Evolutionary conservation across 1,284 basidiomycete species (phyloP).

Genomic region (Mrakiaceae sp.): DNA sequence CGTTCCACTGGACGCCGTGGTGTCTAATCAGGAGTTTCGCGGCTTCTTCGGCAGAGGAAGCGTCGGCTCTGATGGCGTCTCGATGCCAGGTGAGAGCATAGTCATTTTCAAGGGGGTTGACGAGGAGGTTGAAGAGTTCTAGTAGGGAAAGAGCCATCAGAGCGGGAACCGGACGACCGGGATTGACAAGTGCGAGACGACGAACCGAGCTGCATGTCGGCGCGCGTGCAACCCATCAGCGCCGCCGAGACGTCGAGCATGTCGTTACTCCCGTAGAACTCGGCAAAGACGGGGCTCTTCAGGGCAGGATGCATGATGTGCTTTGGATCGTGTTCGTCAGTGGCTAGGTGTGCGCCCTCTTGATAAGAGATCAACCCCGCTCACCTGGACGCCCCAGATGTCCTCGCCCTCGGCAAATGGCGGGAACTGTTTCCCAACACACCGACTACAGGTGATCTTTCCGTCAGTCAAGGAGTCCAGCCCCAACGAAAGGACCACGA

Average conservation of each 20-base stretch:
- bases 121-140: slow-evolving; percentile 71
- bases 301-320: slow-evolving; percentile 67
- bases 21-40: slow-evolving; percentile 50
- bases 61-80: slow-evolving; percentile 58
- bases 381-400: neutral
- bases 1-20: slow-evolving; percentile 72
- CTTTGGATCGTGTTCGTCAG: slow-evolving; percentile 44
- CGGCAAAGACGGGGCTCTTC: slow-evolving; percentile 46
- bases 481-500: too few relatives aligned
- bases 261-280: slow-evolving; percentile 54
- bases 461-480: too few relatives aligned
- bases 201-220: slow-evolving; percentile 57
- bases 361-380: neutral
- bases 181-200: slow-evolving; percentile 5
- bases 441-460: slow-evolving; percentile 32
- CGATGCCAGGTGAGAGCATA: slow-evolving; percentile 74
- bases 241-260: slow-evolving; percentile 43
- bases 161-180: neutral
- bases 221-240: slow-evolving; percentile 48
- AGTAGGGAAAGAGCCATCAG: slow-evolving; percentile 13
- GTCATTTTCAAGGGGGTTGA: slow-evolving; percentile 54
- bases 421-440: slow-evolving; percentile 71
- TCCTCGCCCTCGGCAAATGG: slow-evolving; percentile 48
- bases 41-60: slow-evolving; percentile 52
- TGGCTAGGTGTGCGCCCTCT: neutral